Percentiles rank a stretch among this genome's conserved stretches.
Evolutionary conservation across 345 rosid species (phyloP).

Genomic region (Dovyalis caffra): DNA sequence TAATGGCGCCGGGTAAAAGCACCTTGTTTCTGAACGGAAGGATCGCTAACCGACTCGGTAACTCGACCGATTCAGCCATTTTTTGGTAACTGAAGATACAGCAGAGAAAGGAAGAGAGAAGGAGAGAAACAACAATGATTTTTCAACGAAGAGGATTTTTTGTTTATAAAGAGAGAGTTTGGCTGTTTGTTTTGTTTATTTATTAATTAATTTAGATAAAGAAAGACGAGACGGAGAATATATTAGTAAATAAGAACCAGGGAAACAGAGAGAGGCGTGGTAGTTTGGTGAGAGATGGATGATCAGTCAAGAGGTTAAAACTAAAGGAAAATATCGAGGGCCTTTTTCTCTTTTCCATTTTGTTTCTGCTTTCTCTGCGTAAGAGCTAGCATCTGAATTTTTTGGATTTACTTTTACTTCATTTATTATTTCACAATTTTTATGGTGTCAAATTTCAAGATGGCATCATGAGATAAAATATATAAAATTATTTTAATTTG

Average conservation of each 20-base stretch:
- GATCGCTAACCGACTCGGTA: slow-evolving; percentile 85
- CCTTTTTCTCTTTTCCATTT: background rate
- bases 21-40: slow-evolving; percentile 98
- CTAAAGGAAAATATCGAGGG: background rate
- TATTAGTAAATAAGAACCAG: background rate
- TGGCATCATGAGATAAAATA: no score
- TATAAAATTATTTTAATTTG: no score
- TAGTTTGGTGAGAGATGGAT: background rate
- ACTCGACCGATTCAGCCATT: slow-evolving; percentile 95
- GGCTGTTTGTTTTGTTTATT: background rate
- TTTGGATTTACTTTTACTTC: background rate
- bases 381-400: background rate
- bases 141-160: background rate
- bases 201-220: background rate
- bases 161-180: background rate
- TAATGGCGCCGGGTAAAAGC: slow-evolving; percentile 95
- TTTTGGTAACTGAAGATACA: background rate
- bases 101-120: background rate
- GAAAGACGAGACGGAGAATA: background rate
- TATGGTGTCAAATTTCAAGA: no score
- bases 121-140: background rate
- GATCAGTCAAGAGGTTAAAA: background rate
- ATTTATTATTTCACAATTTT: background rate
- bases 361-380: background rate
- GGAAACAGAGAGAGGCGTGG: background rate